These are phyloP conservation scores for Nicotiana otophora DNA, from an alignment of 257 asterid genomes.

Conservation along the genomic window DNA sequence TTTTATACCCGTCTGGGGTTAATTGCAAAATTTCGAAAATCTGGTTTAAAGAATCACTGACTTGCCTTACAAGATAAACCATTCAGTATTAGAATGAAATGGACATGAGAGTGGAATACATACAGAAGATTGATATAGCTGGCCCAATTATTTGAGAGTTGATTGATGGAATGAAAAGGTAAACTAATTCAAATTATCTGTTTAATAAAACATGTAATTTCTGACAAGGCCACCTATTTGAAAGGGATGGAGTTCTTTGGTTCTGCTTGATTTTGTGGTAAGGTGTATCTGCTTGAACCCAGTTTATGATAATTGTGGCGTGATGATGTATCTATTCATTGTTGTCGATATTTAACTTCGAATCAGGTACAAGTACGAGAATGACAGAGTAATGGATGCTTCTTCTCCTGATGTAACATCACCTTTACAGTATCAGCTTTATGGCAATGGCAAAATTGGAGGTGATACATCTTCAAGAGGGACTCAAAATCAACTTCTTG, in stretches of 20 bases:
- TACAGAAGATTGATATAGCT: neutral
- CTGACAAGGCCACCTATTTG: neutral
- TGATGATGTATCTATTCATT: neutral
- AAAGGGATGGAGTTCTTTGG: neutral
- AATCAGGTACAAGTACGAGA: slow-evolving; percentile 88
- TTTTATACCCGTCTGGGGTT: neutral
- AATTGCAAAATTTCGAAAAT: neutral
- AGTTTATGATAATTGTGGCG: slow-evolving; percentile 3
- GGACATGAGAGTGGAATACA: neutral
- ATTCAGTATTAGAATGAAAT: neutral
- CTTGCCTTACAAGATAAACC: neutral
- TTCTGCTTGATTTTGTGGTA: neutral
- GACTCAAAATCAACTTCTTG: slow-evolving; percentile 91
- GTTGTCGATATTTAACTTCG: neutral
- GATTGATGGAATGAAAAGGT: neutral
- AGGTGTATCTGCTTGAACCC: neutral
- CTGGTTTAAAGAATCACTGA: neutral
- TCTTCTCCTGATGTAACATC: slow-evolving; percentile 82
- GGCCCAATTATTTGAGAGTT: neutral
- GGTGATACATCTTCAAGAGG: slow-evolving; percentile 80
- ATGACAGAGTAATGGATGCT: slow-evolving; percentile 79
- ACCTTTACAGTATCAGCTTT: slow-evolving; percentile 86
- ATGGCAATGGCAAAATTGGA: slow-evolving; percentile 81
- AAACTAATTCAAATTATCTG: neutral
- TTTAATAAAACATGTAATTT: neutral